A percentile compares a stretch with the other conserved stretches of the same genome.
Conservation (phyloP, 192 early-diverging fungal genomes). For the Spizellomyces punctatus region DNA sequence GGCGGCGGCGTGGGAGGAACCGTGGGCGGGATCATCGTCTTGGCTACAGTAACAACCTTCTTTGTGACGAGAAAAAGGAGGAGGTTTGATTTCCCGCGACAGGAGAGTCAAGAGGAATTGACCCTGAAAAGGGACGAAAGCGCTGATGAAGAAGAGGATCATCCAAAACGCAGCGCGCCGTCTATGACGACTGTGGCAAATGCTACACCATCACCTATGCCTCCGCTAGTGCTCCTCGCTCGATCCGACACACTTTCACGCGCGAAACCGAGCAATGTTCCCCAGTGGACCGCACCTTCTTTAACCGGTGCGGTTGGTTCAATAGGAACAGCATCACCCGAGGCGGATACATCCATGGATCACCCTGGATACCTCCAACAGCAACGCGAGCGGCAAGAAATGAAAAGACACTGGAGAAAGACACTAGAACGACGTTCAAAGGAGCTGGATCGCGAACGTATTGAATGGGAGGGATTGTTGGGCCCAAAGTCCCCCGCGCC, state of each 20-base stretch:
- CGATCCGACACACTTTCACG: neutral
- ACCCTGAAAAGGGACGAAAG: neutral
- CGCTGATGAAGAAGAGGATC: neutral
- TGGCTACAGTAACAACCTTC: constrained; percentile 6
- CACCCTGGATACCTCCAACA: constrained; percentile 11
- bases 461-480: neutral
- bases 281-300: no score
- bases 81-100: neutral
- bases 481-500: neutral
- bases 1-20: constrained; percentile 26
- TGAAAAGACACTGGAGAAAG: constrained; percentile 21
- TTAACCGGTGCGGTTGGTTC: no score
- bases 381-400: constrained; percentile 25
- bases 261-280: neutral
- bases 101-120: neutral
- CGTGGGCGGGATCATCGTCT: constrained; percentile 3
- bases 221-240: neutral
- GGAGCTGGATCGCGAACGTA: neutral
- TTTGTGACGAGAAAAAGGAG: constrained; percentile 6
- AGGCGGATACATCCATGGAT: neutral
- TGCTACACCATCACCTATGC: neutral
- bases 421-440: neutral
- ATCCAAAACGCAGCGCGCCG: neutral
- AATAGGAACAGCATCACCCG: neutral
- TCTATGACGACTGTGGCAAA: neutral